phyloP scores from a whole-genome alignment of 2,329 filamentous ascomycete species.

The Arthrinium phaeospermum region DNA sequence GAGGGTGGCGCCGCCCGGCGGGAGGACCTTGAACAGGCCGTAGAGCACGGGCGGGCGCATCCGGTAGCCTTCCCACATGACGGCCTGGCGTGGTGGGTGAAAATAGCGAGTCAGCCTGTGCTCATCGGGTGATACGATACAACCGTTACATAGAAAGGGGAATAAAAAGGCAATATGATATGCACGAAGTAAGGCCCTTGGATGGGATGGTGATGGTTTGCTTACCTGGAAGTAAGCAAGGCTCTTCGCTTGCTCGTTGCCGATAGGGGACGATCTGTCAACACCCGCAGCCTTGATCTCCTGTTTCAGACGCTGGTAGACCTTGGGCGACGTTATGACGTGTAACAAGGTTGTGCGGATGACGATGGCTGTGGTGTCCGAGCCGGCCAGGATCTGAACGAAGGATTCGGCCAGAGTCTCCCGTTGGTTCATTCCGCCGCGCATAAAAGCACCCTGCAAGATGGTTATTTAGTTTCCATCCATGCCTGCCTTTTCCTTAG shows the following conservation, averaged over 20 bases:
- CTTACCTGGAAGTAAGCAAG: constrained; percentile 23
- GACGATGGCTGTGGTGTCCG: constrained; percentile 20
- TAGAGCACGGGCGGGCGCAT: constrained; percentile 18
- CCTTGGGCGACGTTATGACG: constrained; percentile 15
- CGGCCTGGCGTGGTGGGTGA: constrained; percentile 5
- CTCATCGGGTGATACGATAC: background rate
- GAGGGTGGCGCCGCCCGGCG: constrained; percentile 13
- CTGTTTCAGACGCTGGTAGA: constrained; percentile 19
- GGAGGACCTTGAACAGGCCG: constrained; percentile 24
- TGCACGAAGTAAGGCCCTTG: background rate
- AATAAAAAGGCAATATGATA: background rate
- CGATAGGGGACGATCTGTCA: constrained; percentile 18
- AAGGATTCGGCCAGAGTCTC: constrained; percentile 18
- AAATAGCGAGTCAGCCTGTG: background rate
- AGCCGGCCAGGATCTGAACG: constrained; percentile 19
- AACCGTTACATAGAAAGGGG: background rate
- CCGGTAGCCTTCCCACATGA: constrained; percentile 22
- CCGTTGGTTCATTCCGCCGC: background rate
- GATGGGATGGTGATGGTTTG: too few relatives aligned
- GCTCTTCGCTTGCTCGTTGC: constrained; percentile 20
- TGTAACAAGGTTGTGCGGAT: constrained; percentile 23
- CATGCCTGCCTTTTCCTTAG: background rate
- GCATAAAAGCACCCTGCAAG: constrained; percentile 8
- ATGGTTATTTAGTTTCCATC: background rate
- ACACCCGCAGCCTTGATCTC: constrained; percentile 20